Percentiles rank a stretch among this genome's conserved stretches.
phyloP scores from a whole-genome alignment of 192 early-diverging fungal species.

The Rhizophlyctis rosea region DNA sequence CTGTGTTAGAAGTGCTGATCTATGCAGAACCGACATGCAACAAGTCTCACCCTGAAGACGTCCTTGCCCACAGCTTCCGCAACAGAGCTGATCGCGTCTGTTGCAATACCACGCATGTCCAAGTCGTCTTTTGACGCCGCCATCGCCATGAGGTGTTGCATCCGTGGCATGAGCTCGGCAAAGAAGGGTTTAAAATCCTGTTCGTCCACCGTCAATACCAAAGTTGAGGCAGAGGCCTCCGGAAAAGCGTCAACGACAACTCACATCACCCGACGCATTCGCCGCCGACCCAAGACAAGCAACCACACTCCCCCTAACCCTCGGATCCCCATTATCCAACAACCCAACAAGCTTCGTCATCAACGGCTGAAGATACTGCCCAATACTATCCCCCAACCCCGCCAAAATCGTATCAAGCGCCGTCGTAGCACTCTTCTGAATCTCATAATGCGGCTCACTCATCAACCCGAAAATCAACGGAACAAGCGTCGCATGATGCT shows the following conservation, averaged over 20 bases:
- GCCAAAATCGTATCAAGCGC: conserved; percentile 89
- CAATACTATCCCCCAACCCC: conserved; percentile 73
- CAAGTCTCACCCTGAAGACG: no score
- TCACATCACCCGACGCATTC: conserved; percentile 74
- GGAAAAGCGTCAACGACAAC: no score
- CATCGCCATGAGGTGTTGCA: conserved; percentile 70
- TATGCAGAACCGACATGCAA: no score
- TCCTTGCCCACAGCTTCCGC: conserved; percentile 86
- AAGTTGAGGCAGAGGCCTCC: no score
- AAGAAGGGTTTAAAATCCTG: conserved; percentile 79
- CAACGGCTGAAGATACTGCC: conserved; percentile 75
- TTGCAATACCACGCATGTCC: conserved; percentile 79
- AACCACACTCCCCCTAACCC: conserved; percentile 74
- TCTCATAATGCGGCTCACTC: conserved; percentile 69
- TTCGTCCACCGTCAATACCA: no score
- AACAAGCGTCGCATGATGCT: conserved; percentile 75
- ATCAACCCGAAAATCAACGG: conserved; percentile 83
- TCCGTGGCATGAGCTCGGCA: conserved; percentile 61
- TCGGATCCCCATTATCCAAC: conserved; percentile 63
- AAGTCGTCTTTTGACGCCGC: conserved; percentile 65
- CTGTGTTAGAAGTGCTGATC: background rate
- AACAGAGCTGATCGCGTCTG: conserved; percentile 78
- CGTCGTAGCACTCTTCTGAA: conserved; percentile 76
- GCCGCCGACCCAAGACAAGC: conserved; percentile 89
- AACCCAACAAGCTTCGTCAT: conserved; percentile 79